Evolutionary conservation across 2,329 filamentous ascomycete genomes (phyloP).

Genomic region (Cladophialophora exuberans): DNA sequence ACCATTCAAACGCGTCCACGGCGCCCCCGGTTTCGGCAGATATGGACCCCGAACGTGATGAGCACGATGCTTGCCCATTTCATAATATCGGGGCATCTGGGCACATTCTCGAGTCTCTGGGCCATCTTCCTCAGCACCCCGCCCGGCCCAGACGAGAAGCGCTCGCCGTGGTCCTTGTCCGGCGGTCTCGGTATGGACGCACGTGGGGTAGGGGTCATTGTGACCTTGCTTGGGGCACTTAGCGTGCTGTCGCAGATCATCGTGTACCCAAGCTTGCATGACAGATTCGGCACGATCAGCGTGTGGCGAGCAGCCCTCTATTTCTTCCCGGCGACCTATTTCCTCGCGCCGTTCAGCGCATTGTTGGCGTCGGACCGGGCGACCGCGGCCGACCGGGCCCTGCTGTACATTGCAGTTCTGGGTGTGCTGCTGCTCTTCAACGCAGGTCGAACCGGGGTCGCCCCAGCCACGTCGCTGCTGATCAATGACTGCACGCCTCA

Average conservation of each 20-base stretch:
- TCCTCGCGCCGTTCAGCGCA: slow-evolving; percentile 69
- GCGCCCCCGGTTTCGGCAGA: slow-evolving; percentile 51
- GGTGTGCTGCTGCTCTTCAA: slow-evolving; percentile 69
- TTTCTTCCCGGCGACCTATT: slow-evolving; percentile 71
- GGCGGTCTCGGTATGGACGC: slow-evolving; percentile 76
- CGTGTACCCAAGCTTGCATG: slow-evolving; percentile 69
- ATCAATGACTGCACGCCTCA: slow-evolving; percentile 17
- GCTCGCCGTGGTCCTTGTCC: slow-evolving; percentile 57
- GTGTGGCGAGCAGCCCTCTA: slow-evolving; percentile 63
- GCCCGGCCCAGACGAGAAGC: slow-evolving; percentile 52
- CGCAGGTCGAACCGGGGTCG: slow-evolving; percentile 67
- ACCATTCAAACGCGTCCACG: slow-evolving; percentile 35
- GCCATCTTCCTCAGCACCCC: slow-evolving; percentile 76
- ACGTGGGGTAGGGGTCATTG: slow-evolving; percentile 70
- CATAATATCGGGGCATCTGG: slow-evolving; percentile 72
- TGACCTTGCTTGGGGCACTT: slow-evolving; percentile 72
- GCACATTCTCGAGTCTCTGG: slow-evolving; percentile 64
- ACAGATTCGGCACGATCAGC: slow-evolving; percentile 66
- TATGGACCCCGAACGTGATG: slow-evolving; percentile 58
- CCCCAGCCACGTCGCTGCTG: slow-evolving; percentile 58
- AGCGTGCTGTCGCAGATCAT: slow-evolving; percentile 73
- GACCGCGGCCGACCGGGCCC: slow-evolving; percentile 42
- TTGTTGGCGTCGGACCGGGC: slow-evolving; percentile 60
- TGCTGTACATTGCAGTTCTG: slow-evolving; percentile 59
- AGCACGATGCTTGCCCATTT: slow-evolving; percentile 64